A percentile compares a stretch with the other conserved stretches of the same genome.
These are phyloP conservation scores for Cydonia oblonga DNA, from an alignment of 331 rosid genomes.

Conservation along the genomic window DNA sequence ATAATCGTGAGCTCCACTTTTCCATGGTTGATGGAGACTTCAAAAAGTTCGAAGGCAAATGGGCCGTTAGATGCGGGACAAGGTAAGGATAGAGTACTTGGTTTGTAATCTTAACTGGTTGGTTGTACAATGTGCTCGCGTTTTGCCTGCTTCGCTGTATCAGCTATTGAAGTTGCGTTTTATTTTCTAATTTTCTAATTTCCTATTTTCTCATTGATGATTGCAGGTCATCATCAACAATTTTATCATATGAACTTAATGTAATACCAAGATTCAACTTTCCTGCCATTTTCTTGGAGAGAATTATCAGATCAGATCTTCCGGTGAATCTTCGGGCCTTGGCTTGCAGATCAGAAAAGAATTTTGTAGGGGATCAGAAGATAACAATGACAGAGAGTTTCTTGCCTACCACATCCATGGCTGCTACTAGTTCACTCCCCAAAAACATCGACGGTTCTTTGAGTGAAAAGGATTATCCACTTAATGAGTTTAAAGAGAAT, in stretches of 20 bases:
- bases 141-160: not conserved
- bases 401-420: conserved; percentile 13
- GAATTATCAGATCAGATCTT: conserved; percentile 86
- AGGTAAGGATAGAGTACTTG: conserved; percentile 32
- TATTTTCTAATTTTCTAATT: not conserved
- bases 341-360: conserved; percentile 73
- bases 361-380: conserved; percentile 34
- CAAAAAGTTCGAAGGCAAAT: conserved; percentile 90
- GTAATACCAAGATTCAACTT: conserved; percentile 90
- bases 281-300: conserved; percentile 90
- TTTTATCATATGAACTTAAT: conserved; percentile 72
- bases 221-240: conserved; percentile 64
- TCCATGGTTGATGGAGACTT: conserved; percentile 98
- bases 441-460: conserved; percentile 27
- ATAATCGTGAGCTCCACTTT: conserved; percentile 73
- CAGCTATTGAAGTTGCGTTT: not conserved
- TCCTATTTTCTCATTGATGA: conserved; percentile 5
- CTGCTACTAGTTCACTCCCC: conserved; percentile 22
- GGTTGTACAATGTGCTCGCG: not conserved
- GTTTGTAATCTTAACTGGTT: not conserved
- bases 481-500: conserved; percentile 39
- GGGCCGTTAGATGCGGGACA: conserved; percentile 69
- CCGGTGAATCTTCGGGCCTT: conserved; percentile 87
- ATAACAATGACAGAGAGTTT: conserved; percentile 21
- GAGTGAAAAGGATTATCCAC: conserved; percentile 31